Evolutionary conservation across 2,329 filamentous ascomycete species (phyloP).

Genomic region (Furcasterigmium furcatum): DNA sequence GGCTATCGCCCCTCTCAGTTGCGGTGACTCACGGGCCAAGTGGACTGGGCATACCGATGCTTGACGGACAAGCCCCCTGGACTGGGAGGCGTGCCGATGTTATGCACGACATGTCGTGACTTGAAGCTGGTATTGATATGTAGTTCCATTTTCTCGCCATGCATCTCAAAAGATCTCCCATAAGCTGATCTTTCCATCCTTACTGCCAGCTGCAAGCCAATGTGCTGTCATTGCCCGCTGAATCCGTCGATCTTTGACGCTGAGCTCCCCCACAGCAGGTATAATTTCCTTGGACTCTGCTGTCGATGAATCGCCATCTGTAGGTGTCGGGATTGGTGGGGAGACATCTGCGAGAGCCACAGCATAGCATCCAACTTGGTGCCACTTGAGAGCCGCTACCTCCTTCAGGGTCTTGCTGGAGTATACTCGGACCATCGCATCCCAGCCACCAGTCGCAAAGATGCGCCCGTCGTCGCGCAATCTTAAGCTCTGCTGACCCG

Average conservation of each 20-base stretch:
- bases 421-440: slow-evolving; percentile 78
- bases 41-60: no score
- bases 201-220: slow-evolving; percentile 87
- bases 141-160: no score
- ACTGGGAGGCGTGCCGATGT: no score
- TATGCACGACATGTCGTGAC: no score
- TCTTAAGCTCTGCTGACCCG: slow-evolving; percentile 79
- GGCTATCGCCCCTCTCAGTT: no score
- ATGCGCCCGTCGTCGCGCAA: slow-evolving; percentile 79
- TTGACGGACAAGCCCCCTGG: no score
- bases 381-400: slow-evolving; percentile 91
- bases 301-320: background rate
- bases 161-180: slow-evolving; percentile 97
- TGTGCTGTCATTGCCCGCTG: slow-evolving; percentile 68
- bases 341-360: slow-evolving; percentile 63
- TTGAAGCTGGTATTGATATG: no score
- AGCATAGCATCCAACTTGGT: slow-evolving; percentile 82
- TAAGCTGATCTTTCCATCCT: slow-evolving; percentile 91
- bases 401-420: slow-evolving; percentile 77
- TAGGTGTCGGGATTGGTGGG: background rate
- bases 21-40: no score
- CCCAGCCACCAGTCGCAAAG: slow-evolving; percentile 92
- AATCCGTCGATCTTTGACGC: slow-evolving; percentile 61
- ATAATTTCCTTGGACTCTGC: slow-evolving; percentile 5
- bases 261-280: slow-evolving; percentile 21